Evolutionary conservation across 2,329 filamentous ascomycete genomes (phyloP).

Genomic region (Proliferodiscus dingleyae): DNA sequence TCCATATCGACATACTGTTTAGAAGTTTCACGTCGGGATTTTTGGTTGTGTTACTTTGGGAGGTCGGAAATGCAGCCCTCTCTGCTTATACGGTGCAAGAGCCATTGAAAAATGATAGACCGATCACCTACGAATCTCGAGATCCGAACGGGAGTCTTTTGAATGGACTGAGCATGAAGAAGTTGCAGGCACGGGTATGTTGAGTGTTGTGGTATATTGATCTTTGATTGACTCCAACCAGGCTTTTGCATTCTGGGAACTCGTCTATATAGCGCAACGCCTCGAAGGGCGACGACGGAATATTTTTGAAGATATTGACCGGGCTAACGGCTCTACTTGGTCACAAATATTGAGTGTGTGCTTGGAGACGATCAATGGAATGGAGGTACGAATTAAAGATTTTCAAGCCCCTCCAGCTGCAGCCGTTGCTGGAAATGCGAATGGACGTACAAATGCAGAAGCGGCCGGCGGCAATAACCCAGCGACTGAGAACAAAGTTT

Average conservation of each 20-base stretch:
- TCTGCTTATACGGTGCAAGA: constrained; percentile 74
- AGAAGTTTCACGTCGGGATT: constrained; percentile 58
- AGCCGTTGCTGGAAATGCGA: constrained; percentile 19
- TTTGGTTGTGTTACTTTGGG: constrained; percentile 69
- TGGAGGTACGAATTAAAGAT: constrained; percentile 61
- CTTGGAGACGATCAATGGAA: constrained; percentile 61
- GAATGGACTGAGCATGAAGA: constrained; percentile 78
- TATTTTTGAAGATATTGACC: constrained; percentile 84
- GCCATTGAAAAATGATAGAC: constrained; percentile 78
- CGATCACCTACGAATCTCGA: constrained; percentile 78
- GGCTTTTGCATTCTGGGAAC: constrained; percentile 88
- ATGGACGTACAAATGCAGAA: too few species aligned
- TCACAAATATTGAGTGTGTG: constrained; percentile 69
- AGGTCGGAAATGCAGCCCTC: constrained; percentile 71
- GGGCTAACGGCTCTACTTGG: constrained; percentile 75
- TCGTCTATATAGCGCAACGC: constrained; percentile 71
- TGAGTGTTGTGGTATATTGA: background rate
- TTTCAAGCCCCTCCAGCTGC: constrained; percentile 40
- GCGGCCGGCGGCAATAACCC: constrained; percentile 1
- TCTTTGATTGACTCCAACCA: constrained; percentile 32
- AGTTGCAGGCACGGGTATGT: constrained; percentile 65
- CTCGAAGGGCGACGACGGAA: constrained; percentile 68
- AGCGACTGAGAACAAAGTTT: constrained; percentile 28
- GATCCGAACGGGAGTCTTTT: constrained; percentile 89
- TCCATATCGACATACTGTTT: constrained; percentile 49